phyloP scores from a whole-genome alignment of 2,329 filamentous ascomycete species.

The Aspergillus quadricinctus region DNA sequence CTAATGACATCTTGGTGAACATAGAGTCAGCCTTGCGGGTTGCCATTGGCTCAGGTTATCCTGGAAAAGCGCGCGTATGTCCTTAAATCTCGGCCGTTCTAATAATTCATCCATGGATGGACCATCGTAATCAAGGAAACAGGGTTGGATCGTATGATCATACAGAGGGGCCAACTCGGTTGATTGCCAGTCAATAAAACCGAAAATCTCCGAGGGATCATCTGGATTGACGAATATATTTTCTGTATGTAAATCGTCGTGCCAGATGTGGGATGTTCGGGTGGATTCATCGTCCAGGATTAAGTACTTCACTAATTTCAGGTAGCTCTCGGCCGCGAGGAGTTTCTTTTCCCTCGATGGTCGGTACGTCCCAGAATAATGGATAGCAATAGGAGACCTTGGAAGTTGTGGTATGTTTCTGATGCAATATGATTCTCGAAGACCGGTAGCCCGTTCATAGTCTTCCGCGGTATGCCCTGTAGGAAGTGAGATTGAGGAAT shows the following conservation, averaged over 20 bases:
- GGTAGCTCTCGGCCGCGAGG: conserved; percentile 11
- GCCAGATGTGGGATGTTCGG: conserved; percentile 20
- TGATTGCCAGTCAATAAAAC: conserved; percentile 11
- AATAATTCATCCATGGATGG: conserved; percentile 1
- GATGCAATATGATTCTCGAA: conserved; percentile 28
- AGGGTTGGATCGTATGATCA: conserved; percentile 4
- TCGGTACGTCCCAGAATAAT: conserved; percentile 3
- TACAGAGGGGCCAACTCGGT: conserved; percentile 6
- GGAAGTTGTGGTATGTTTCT: neutral
- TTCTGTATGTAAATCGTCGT: conserved; percentile 19
- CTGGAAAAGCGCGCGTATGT: conserved; percentile 13
- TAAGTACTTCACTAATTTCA: conserved; percentile 3
- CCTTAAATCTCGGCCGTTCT: conserved; percentile 22
- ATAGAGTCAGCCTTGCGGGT: conserved; percentile 21
- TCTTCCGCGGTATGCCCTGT: conserved; percentile 27
- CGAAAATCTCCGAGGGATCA: conserved; percentile 1
- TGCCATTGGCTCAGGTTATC: conserved; percentile 16
- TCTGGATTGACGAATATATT: conserved; percentile 21
- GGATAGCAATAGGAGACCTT: conserved; percentile 1
- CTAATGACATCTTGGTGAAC: conserved; percentile 26
- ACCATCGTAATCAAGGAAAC: conserved; percentile 6
- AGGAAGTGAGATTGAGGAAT: conserved; percentile 4
- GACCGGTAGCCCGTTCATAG: conserved; percentile 29
- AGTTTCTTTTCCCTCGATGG: neutral
- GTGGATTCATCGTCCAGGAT: conserved; percentile 13